These are phyloP conservation scores for Aspergillus cavernicola DNA, from an alignment of 495 filamentous ascomycete species.

Conservation along the genomic window DNA sequence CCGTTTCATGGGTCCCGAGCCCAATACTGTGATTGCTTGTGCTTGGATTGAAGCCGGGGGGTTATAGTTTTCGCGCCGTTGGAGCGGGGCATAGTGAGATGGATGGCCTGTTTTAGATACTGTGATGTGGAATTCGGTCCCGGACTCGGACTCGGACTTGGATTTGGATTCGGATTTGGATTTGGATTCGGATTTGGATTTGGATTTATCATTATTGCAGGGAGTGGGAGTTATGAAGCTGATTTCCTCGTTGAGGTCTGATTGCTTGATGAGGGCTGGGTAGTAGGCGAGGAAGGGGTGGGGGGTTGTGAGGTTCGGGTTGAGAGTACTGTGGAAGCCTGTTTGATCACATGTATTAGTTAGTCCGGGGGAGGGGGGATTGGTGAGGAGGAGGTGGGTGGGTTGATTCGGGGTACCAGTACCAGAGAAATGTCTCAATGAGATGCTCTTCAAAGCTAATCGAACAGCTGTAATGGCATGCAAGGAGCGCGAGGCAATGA, in stretches of 20 bases:
- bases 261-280: slow-evolving; percentile 27
- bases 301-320: slow-evolving; percentile 28
- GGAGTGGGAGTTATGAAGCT: slow-evolving; percentile 12
- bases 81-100: slow-evolving; percentile 10
- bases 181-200: too few relatives aligned
- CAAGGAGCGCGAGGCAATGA: slow-evolving; percentile 15
- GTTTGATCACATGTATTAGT: not conserved
- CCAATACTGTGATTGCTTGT: not conserved
- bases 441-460: slow-evolving; percentile 21
- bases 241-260: slow-evolving; percentile 22
- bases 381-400: not conserved
- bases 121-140: not conserved
- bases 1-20: slow-evolving; percentile 18
- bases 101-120: slow-evolving; percentile 19
- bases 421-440: slow-evolving; percentile 34
- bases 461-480: slow-evolving; percentile 15
- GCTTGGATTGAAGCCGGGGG: not conserved
- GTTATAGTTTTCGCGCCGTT: slow-evolving; percentile 20
- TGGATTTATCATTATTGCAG: not conserved
- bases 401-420: not conserved
- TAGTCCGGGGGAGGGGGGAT: too few relatives aligned
- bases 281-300: slow-evolving; percentile 31
- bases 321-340: slow-evolving; percentile 29
- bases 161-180: too few relatives aligned
- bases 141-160: too few relatives aligned